Conservation (phyloP, 2,329 filamentous ascomycete species). For the Fusarium falciforme region DNA sequence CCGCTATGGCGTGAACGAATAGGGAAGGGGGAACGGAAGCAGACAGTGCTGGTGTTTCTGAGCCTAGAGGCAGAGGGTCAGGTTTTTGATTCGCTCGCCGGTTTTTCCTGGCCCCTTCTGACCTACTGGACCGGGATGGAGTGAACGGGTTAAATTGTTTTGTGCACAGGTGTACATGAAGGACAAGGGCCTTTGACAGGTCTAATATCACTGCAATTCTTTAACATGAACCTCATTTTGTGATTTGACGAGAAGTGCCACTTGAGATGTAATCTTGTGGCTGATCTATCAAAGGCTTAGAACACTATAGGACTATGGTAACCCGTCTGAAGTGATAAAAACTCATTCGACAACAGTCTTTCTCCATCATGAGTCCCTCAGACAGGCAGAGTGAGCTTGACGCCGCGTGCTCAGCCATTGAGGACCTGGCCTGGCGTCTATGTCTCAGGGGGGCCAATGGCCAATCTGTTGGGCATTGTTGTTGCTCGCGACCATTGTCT, state of each 20-base stretch:
- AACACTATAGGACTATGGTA: too few relatives aligned
- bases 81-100: neutral
- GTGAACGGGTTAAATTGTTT: neutral
- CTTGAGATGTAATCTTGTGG: neutral
- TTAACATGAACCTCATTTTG: neutral
- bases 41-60: neutral
- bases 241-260: neutral
- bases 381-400: conserved; percentile 6
- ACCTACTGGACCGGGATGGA: neutral
- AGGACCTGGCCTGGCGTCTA: conserved; percentile 26
- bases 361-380: too few relatives aligned
- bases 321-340: too few relatives aligned
- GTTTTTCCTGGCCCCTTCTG: neutral
- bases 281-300: neutral
- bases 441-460: conserved; percentile 44
- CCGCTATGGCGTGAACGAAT: neutral
- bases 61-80: neutral
- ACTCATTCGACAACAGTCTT: too few relatives aligned
- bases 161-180: neutral
- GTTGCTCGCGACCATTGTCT: conserved; percentile 34
- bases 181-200: neutral
- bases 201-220: neutral
- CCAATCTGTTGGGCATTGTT: conserved; percentile 40
- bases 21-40: neutral
- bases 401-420: conserved; percentile 7